phyloP scores from a whole-genome alignment of 495 filamentous ascomycete genomes.

The Penicillium pulvis region DNA sequence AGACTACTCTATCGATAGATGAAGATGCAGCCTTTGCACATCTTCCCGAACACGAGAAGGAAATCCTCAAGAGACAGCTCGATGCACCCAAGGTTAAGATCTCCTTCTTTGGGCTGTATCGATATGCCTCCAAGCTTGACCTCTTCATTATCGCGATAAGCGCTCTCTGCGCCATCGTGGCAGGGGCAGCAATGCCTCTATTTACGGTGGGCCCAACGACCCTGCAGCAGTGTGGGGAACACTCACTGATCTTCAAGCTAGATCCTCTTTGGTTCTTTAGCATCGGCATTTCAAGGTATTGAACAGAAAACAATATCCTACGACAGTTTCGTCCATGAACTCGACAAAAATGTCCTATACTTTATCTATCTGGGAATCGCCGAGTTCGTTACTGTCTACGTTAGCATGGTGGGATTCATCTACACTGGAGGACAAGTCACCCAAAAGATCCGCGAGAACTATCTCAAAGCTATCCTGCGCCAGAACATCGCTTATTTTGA shows the following conservation, averaged over 20 bases:
- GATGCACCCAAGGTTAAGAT: slow-evolving; percentile 67
- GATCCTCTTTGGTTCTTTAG: slow-evolving; percentile 73
- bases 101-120: slow-evolving; percentile 68
- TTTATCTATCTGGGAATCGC: slow-evolving; percentile 89
- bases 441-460: slow-evolving; percentile 81
- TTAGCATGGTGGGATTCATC: slow-evolving; percentile 85
- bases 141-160: slow-evolving; percentile 69
- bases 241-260: not conserved
- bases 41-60: slow-evolving; percentile 55
- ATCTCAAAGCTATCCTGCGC: slow-evolving; percentile 78
- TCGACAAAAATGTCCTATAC: slow-evolving; percentile 75
- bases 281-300: slow-evolving; percentile 69
- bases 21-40: slow-evolving; percentile 41
- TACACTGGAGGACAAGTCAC: slow-evolving; percentile 90
- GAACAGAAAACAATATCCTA: slow-evolving; percentile 41
- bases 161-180: slow-evolving; percentile 69
- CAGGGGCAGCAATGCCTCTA: slow-evolving; percentile 78
- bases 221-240: not conserved
- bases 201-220: slow-evolving; percentile 58
- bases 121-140: slow-evolving; percentile 79
- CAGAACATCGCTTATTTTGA: slow-evolving; percentile 96
- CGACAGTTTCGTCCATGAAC: slow-evolving; percentile 57
- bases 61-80: slow-evolving; percentile 71
- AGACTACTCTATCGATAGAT: not conserved
- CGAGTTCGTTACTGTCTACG: slow-evolving; percentile 80